phyloP scores from a whole-genome alignment of 371 early-diverging fungal species.

The Zopfochytrium polystomum region DNA sequence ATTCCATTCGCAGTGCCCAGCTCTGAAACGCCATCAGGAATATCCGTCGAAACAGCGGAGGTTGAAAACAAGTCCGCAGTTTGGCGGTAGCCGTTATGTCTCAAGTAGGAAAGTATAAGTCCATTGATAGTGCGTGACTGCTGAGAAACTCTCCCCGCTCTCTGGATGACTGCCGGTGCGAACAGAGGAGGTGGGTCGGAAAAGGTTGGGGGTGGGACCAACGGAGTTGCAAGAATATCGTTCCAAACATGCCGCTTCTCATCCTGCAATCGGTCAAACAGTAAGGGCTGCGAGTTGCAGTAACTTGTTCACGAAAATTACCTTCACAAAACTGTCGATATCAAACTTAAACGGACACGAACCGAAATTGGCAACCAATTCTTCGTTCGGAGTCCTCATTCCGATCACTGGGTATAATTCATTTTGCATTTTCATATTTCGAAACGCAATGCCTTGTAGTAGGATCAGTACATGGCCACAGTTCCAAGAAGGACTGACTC shows the following conservation, averaged over 20 bases:
- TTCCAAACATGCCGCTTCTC: constrained; percentile 26
- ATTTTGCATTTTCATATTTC: constrained; percentile 36
- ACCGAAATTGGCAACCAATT: constrained; percentile 89
- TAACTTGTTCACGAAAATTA: no score
- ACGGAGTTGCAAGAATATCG: constrained; percentile 12
- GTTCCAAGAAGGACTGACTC: constrained; percentile 33
- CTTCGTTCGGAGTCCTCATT: constrained; percentile 83
- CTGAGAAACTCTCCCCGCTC: constrained; percentile 2
- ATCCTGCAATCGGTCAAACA: constrained; percentile 14
- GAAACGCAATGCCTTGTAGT: constrained; percentile 36
- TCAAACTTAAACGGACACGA: constrained; percentile 77
- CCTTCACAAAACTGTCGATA: constrained; percentile 70
- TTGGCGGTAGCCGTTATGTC: constrained; percentile 72
- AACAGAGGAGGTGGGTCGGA: neutral
- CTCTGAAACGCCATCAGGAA: constrained; percentile 42
- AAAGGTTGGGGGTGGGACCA: constrained; percentile 6
- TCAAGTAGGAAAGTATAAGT: constrained; percentile 68
- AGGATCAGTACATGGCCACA: neutral
- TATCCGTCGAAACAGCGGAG: constrained; percentile 12
- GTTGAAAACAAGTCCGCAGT: constrained; percentile 62
- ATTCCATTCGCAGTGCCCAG: neutral
- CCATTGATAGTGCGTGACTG: constrained; percentile 33
- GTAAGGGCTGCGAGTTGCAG: neutral
- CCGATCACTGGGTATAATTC: constrained; percentile 84
- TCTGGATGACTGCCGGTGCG: constrained; percentile 1